Evolutionary conservation across 306 rosid genomes (phyloP), one percentile per base, ranked within the genome.

Genomic region (Vigna trinervia): DNA sequence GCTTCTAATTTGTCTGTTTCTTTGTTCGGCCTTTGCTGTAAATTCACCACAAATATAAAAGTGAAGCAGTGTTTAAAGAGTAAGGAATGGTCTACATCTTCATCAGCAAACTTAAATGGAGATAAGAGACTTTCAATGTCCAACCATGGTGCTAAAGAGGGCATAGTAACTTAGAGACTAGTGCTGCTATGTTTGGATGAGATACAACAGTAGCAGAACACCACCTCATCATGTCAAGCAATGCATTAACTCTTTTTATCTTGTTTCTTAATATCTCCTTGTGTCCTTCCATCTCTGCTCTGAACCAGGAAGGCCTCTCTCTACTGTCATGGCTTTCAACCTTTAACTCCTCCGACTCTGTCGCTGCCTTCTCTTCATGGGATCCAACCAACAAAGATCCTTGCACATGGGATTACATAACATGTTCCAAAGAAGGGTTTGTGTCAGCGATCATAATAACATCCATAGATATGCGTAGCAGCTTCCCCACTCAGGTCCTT

Each of bases 291-390:
- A 80, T 81, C 65, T 86, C 84, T 83, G 87, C 90, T 82, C 80
- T 94, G 62, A 94, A 94, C 89, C 96, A 89, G 64, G 97, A 94
- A 81, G 97, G 98, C 28, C 87, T 83, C 72, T 87, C 96, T 76
- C 83, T 94, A 39, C 94, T 92, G 78, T 92, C 98, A 80, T 94
- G 98, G 98, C 87, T 92, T 83, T 88, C 97, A 71, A 87, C 86
- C 64, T 85, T 90, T 78, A 94, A 90, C 58, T 90, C 93, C 7
- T 86, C 96, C 72, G 77, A 84, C 41, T 84, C 91, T n/a, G 73
- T 86, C 41, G 17, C 82, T n/a, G 59, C 85, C 71, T 94, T 94
- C 88, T 86, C 96, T 64, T 92, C 98, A 26, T 94, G 98, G 98
- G 78, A 86, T 85, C 89, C 89, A 43, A 70, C 84, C 36, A 84